Conservation (phyloP, 768 basidiomycete genomes). For the Lepiota brunneoincarnata region DNA sequence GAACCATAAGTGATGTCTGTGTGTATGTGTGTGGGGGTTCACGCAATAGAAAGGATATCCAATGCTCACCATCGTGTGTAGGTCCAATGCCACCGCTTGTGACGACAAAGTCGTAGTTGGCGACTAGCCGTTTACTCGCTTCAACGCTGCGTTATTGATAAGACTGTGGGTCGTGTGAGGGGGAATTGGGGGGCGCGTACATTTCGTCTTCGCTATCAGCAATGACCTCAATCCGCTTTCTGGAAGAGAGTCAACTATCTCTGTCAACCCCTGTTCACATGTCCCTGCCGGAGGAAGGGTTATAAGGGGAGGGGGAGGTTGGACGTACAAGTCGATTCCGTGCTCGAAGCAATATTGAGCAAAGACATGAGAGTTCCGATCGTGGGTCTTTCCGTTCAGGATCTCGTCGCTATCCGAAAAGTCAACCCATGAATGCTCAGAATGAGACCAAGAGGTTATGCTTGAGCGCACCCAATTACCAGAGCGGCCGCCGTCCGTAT, state of each 20-base stretch:
- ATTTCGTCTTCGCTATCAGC: constrained; percentile 90
- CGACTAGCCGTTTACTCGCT: constrained; percentile 78
- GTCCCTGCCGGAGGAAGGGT: not conserved
- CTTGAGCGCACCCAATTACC: constrained; percentile 61
- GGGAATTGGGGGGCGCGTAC: constrained; percentile 37
- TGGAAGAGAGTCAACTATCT: constrained; percentile 32
- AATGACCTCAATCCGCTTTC: constrained; percentile 88
- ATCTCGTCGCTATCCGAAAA: constrained; percentile 76
- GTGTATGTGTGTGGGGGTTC: not conserved
- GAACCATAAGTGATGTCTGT: constrained; percentile 88
- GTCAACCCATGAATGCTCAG: not conserved
- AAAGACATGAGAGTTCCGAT: constrained; percentile 83
- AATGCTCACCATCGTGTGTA: constrained; percentile 74
- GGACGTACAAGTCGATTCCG: constrained; percentile 70
- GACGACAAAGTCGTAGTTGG: constrained; percentile 85
- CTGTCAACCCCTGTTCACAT: constrained; percentile 21
- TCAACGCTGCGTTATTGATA: constrained; percentile 54
- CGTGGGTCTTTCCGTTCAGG: constrained; percentile 86
- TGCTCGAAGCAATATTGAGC: constrained; percentile 88
- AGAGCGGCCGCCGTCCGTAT: constrained; percentile 76
- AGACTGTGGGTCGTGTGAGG: not conserved
- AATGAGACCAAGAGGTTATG: not conserved
- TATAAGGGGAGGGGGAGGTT: not conserved
- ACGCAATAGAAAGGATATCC: not conserved
- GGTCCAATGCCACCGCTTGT: constrained; percentile 92